Conservation (phyloP, 306 rosid genomes). For the Spatholobus suberectus region DNA sequence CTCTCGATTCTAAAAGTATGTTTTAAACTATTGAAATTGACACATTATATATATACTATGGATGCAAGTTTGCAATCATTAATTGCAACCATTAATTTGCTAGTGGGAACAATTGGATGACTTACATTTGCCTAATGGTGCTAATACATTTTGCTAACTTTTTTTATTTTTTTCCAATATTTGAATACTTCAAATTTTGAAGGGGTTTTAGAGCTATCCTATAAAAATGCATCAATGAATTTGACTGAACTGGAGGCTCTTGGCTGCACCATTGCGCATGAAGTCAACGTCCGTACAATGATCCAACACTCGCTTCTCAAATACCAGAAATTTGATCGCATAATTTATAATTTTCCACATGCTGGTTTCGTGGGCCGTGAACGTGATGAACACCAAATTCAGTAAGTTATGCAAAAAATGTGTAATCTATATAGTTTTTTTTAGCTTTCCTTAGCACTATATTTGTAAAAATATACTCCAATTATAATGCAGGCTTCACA, state of each 20-base stretch:
- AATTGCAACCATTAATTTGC: too few species aligned
- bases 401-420: slow-evolving; percentile 8
- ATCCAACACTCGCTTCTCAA: not conserved
- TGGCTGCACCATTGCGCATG: slow-evolving; percentile 30
- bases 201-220: too few species aligned
- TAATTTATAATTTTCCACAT: slow-evolving; percentile 58
- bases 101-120: too few species aligned
- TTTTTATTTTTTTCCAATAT: not conserved
- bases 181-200: not conserved
- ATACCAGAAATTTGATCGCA: not conserved
- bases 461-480: too few species aligned
- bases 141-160: not conserved
- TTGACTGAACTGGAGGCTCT: slow-evolving; percentile 31
- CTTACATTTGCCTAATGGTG: not conserved
- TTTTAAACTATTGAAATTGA: too few species aligned
- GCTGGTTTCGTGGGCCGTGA: not conserved
- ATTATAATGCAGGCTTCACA: too few species aligned
- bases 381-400: not conserved
- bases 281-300: slow-evolving; percentile 45
- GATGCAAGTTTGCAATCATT: too few species aligned
- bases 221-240: not conserved
- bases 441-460: too few species aligned
- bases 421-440: too few species aligned
- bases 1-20: slow-evolving; percentile 43
- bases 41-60: too few species aligned